Evolutionary conservation across 495 filamentous ascomycete species (phyloP), one percentile per base, ranked within the genome.

Genomic region (Penicillium flavigenum): DNA sequence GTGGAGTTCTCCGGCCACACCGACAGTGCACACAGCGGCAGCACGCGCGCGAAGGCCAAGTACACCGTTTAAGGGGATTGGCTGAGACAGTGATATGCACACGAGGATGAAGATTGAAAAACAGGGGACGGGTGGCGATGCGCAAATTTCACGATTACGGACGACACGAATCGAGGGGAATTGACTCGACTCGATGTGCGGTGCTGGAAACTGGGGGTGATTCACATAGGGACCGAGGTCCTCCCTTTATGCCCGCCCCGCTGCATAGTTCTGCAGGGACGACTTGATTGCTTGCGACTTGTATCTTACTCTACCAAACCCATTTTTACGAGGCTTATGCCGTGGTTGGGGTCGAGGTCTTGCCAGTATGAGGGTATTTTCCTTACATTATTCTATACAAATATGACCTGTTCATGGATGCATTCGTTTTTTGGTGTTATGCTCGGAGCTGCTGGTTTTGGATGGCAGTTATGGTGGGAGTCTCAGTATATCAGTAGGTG

Each of bases 1-100:
- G 85, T 97, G 47, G 94, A 98, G 77, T 98, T 98, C 79, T 92
- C 90, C 4, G 94, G 95, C 36, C 94, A 98, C 75, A 96, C 92
- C 10, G 94, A 98, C 57, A 88, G 86, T 63, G 92, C 94, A 45
- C 89, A 95, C 70, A 86, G 85, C 54, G 94, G 94, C 51, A 96
- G 92, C 78, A 96, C 89, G 12, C 85, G 95, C 57, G 94, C 94
- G 31, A 96, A 94, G 81, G 90, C 95, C 55, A 99, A 97, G 81
- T 90, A 90, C 69, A 81, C 81, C 22, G 93, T 89, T 60, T 98
- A 85, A 70, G 52, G 36, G 50, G 39, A 54, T 17, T 32, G 24
- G 36, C 52, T 36, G 31, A 51, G 29, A 24, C 20, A 50, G 46
- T 43, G 38, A 27, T 41, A 26, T 57, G 9, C 29, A 27, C 32